Evolutionary conservation across 345 rosid genomes (phyloP).

Genomic region (Citrus cavaleriei): DNA sequence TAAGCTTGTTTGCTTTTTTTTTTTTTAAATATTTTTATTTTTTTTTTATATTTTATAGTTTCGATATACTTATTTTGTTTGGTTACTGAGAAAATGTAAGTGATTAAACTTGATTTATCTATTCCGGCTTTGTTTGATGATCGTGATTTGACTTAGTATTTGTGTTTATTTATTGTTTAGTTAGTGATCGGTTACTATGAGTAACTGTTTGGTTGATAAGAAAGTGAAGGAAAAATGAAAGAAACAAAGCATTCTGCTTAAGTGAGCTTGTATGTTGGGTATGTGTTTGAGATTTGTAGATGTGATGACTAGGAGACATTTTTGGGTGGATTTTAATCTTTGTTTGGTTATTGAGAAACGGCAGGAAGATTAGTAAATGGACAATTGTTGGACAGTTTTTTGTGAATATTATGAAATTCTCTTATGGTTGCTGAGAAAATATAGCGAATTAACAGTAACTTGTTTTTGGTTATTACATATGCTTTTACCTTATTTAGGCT

Average conservation of each 20-base stretch:
- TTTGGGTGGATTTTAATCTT: neutral
- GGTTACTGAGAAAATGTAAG: constrained; percentile 16
- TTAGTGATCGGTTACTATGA: neutral
- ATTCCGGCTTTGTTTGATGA: neutral
- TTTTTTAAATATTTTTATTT: too few species aligned
- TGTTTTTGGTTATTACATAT: neutral
- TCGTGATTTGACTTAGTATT: neutral
- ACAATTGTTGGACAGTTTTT: neutral
- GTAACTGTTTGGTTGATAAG: neutral
- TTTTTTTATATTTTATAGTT: neutral
- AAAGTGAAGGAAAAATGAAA: neutral
- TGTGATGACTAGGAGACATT: neutral
- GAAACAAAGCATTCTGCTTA: neutral
- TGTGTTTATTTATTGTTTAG: neutral
- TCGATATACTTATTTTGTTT: constrained; percentile 2
- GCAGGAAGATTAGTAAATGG: neutral
- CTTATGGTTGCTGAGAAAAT: constrained; percentile 11
- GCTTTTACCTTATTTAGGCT: neutral
- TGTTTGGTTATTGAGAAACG: neutral
- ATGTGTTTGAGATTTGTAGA: neutral
- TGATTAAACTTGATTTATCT: neutral
- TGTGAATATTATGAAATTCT: neutral
- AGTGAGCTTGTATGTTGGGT: neutral
- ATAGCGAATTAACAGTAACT: neutral
- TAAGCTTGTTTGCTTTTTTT: too few species aligned